These are phyloP conservation scores for Aspergillus hiratsukae DNA, from an alignment of 2,329 filamentous ascomycete species.

Conservation along the genomic window DNA sequence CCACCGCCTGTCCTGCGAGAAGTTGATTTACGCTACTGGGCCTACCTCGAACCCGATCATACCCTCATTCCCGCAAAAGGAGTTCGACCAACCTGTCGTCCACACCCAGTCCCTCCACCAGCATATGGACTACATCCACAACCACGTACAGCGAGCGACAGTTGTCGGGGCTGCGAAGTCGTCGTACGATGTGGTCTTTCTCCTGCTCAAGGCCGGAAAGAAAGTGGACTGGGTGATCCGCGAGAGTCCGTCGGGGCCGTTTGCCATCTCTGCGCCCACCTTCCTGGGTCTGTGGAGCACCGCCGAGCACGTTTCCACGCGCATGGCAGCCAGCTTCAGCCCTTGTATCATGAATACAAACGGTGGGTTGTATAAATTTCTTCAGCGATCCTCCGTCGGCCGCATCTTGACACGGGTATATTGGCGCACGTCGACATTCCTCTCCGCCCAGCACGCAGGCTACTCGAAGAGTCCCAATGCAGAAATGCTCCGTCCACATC, in stretches of 20 bases:
- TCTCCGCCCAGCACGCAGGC: conserved; percentile 15
- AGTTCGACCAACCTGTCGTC: not conserved
- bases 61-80: not conserved
- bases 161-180: conserved; percentile 34
- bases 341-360: conserved; percentile 28
- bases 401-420: not conserved
- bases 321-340: conserved; percentile 21
- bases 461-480: conserved; percentile 15
- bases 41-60: not conserved
- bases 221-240: conserved; percentile 34
- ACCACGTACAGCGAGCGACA: conserved; percentile 11
- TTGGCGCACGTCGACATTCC: not conserved
- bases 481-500: not conserved
- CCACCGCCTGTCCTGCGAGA: not conserved
- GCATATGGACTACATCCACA: not conserved
- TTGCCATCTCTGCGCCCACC: conserved; percentile 27
- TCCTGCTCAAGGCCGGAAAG: conserved; percentile 26
- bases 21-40: not conserved
- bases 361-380: conserved; percentile 19
- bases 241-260: conserved; percentile 24
- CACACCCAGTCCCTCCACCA: not conserved
- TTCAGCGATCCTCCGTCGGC: conserved; percentile 20
- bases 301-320: conserved; percentile 24
- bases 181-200: conserved; percentile 31
- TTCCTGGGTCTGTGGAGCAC: conserved; percentile 12